These are phyloP conservation scores for Ophiocytium majus DNA, from an alignment of 352 stramenopile genomes.

Conservation along the genomic window DNA sequence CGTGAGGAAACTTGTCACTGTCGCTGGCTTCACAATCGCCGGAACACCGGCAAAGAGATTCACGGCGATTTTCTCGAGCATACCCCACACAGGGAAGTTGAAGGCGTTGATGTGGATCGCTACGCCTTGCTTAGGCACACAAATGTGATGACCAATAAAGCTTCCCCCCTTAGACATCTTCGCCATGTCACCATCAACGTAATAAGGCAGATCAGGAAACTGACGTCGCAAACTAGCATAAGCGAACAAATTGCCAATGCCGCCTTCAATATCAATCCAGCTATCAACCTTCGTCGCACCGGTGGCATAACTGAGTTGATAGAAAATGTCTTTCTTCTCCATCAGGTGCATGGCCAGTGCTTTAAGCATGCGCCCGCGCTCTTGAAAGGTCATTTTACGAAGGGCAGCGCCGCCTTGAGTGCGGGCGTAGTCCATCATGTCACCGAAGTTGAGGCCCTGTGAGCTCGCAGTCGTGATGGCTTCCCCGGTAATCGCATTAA, in stretches of 20 bases:
- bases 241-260: slow-evolving; percentile 1
- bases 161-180: not conserved
- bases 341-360: not conserved
- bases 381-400: slow-evolving; percentile 11
- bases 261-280: slow-evolving; percentile 13
- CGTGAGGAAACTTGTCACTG: not conserved
- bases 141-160: slow-evolving; percentile 12
- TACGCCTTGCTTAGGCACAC: slow-evolving; percentile 9
- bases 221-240: slow-evolving; percentile 2
- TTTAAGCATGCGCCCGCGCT: not conserved
- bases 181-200: not conserved
- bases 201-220: not conserved
- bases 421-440: slow-evolving; percentile 6
- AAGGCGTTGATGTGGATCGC: slow-evolving; percentile 13
- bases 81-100: slow-evolving; percentile 9
- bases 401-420: not conserved
- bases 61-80: slow-evolving; percentile 15
- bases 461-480: not conserved
- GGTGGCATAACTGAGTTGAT: not conserved
- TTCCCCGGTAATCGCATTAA: slow-evolving; percentile 2
- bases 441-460: not conserved
- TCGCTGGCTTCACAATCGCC: not conserved
- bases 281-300: not conserved
- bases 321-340: not conserved
- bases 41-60: slow-evolving; percentile 7